phyloP scores from a whole-genome alignment of 148 eudicot species.

The Camellia granthamiana region DNA sequence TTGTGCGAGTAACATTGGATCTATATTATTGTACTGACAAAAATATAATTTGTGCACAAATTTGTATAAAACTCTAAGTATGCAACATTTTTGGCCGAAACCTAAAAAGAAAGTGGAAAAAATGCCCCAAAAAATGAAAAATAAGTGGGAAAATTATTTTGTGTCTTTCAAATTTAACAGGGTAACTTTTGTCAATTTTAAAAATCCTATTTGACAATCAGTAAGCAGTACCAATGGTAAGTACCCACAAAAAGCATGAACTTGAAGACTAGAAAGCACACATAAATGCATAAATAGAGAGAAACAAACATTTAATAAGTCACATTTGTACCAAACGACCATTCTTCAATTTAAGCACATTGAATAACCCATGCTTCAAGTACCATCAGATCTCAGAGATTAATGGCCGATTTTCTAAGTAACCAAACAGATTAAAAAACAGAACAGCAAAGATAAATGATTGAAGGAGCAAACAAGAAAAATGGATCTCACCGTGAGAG shows the following conservation, averaged over 20 bases:
- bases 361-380: background rate
- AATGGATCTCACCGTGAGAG: conserved; percentile 6
- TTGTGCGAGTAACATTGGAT: too few relatives aligned
- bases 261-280: background rate
- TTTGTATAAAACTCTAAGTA: too few relatives aligned
- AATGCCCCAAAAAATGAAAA: too few relatives aligned
- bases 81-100: too few relatives aligned
- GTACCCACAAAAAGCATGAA: background rate
- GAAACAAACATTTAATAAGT: background rate
- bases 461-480: background rate
- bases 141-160: too few relatives aligned
- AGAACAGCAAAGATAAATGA: background rate
- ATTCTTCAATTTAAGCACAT: background rate
- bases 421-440: conserved; percentile 1
- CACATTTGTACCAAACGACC: too few relatives aligned
- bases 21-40: too few relatives aligned
- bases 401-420: background rate
- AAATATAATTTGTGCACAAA: too few relatives aligned
- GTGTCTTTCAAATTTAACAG: too few relatives aligned
- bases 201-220: too few relatives aligned
- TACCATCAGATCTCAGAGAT: background rate
- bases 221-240: background rate
- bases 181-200: too few relatives aligned
- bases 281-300: background rate
- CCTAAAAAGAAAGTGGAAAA: too few relatives aligned